phyloP scores from a whole-genome alignment of 305 asterid species.

The Petunia hybrid region DNA sequence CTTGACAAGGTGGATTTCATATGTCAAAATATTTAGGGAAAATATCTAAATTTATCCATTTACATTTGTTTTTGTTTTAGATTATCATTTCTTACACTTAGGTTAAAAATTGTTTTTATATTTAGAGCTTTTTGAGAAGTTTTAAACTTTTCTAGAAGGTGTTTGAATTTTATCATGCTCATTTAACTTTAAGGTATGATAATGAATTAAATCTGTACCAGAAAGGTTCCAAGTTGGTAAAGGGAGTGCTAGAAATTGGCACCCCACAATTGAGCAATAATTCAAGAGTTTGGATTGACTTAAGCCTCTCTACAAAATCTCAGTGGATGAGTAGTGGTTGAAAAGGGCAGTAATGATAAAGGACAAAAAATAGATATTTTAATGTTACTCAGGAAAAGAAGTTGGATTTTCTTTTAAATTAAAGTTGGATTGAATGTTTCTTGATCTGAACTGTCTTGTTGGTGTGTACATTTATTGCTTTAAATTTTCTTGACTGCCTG shows the following conservation, averaged over 20 bases:
- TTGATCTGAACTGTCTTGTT: not conserved
- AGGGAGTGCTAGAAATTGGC: constrained; percentile 38
- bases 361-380: constrained; percentile 22
- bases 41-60: no score
- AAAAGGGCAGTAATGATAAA: constrained; percentile 36
- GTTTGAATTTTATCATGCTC: not conserved
- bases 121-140: not conserved
- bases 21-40: no score
- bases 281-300: constrained; percentile 52
- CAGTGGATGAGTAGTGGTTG: constrained; percentile 65
- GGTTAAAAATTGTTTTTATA: not conserved
- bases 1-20: no score
- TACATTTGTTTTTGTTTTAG: not conserved
- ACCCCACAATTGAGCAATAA: constrained; percentile 42
- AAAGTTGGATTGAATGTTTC: constrained; percentile 8
- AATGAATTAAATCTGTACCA: constrained; percentile 39
- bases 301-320: constrained; percentile 44
- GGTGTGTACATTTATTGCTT: not conserved
- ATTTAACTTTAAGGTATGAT: constrained; percentile 5
- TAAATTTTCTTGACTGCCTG: no score
- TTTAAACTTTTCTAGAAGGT: not conserved
- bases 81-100: not conserved
- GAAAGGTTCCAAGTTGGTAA: constrained; percentile 44
- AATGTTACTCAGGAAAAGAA: not conserved
- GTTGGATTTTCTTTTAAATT: not conserved